Evolutionary conservation across 2,329 filamentous ascomycete genomes (phyloP).

Genomic region (Cladosporium sphaerospermum): DNA sequence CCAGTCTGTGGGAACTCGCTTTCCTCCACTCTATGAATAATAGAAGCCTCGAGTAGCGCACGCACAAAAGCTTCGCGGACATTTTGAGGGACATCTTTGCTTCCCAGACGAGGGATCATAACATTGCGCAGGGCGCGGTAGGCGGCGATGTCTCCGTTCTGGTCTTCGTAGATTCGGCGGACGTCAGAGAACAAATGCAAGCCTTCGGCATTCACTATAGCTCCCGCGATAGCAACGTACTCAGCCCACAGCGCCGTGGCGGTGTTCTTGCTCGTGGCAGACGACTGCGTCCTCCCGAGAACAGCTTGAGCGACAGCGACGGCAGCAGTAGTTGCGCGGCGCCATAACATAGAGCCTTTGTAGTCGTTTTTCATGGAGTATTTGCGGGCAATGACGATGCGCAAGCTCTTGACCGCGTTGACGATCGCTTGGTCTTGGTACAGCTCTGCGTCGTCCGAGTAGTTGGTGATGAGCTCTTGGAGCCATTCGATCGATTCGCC

Average conservation of each 20-base stretch:
- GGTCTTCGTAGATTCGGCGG: constrained; percentile 54
- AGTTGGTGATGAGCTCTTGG: constrained; percentile 48
- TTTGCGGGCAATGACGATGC: constrained; percentile 67
- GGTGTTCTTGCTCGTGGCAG: constrained; percentile 31
- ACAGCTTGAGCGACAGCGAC: constrained; percentile 63
- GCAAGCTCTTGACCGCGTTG: constrained; percentile 60
- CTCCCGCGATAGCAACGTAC: constrained; percentile 31
- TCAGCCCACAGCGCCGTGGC: constrained; percentile 58
- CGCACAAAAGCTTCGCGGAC: constrained; percentile 65
- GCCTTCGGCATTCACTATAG: constrained; percentile 34
- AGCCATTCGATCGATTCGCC: constrained; percentile 72
- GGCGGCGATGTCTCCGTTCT: constrained; percentile 72
- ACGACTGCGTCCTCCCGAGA: constrained; percentile 44
- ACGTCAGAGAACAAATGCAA: constrained; percentile 25
- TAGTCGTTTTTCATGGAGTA: constrained; percentile 70
- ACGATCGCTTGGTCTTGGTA: constrained; percentile 63
- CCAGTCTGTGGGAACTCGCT: constrained; percentile 50
- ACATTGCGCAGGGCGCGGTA: constrained; percentile 65
- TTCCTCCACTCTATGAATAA: constrained; percentile 66
- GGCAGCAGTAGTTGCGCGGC: constrained; percentile 65
- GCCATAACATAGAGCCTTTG: constrained; percentile 69
- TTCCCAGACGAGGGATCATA: constrained; percentile 68
- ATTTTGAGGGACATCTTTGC: constrained; percentile 56
- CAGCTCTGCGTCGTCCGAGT: constrained; percentile 52
- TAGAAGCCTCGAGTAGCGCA: constrained; percentile 72